These are phyloP conservation scores for Bullera alba DNA, from an alignment of 768 basidiomycete species.

Conservation along the genomic window DNA sequence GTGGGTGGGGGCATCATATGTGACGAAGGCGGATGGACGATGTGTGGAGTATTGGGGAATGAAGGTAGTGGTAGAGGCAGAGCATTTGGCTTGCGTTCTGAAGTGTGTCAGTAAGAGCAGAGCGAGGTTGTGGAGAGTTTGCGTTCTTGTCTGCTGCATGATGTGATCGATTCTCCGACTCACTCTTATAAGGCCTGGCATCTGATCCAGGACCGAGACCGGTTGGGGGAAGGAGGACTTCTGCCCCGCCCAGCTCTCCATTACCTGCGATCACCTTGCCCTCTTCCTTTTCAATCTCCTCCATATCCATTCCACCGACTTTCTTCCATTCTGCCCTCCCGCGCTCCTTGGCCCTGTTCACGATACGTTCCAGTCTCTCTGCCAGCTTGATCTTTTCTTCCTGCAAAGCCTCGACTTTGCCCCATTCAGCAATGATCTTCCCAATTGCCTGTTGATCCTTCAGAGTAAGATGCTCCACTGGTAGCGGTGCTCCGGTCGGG, in stretches of 20 bases:
- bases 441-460: constrained; percentile 35
- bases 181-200: constrained; percentile 31
- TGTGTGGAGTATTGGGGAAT: constrained; percentile 4
- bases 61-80: constrained; percentile 18
- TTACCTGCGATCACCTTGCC: background rate
- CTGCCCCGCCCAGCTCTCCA: constrained; percentile 26
- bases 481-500: constrained; percentile 18
- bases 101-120: background rate
- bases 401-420: constrained; percentile 39
- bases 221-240: constrained; percentile 24
- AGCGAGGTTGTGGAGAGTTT: no score
- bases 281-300: constrained; percentile 17
- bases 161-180: constrained; percentile 7
- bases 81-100: constrained; percentile 34
- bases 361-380: constrained; percentile 34
- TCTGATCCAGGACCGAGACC: constrained; percentile 28
- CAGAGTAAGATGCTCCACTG: constrained; percentile 19
- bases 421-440: constrained; percentile 37
- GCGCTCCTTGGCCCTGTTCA: constrained; percentile 33
- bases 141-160: no score
- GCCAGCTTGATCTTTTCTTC: constrained; percentile 39
- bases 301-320: constrained; percentile 39
- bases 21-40: constrained; percentile 8
- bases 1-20: constrained; percentile 1
- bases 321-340: constrained; percentile 40